Evolutionary conservation across 768 basidiomycete species (phyloP), one percentile per base, ranked within the genome.

Genomic region (Hirschioporus abietinus): DNA sequence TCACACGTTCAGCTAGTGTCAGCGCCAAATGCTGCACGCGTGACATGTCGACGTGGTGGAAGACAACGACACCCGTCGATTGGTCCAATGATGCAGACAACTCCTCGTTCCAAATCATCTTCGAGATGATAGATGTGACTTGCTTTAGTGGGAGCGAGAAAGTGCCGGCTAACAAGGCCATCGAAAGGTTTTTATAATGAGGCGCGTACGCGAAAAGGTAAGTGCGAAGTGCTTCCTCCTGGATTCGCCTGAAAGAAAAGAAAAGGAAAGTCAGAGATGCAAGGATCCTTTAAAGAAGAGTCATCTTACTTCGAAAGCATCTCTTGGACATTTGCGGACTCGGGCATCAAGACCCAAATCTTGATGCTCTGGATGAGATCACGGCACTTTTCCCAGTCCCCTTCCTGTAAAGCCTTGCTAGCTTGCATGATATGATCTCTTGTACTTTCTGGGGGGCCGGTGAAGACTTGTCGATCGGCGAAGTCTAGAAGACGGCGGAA

Each of bases 391-490:
- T 96, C 92, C 97, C 97, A 99, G 72, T 99, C 95, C 20, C 96
- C 97, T 68, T 91, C 88, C 78, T 98, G 95, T 61, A 99, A 78
- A 1, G 97, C 96, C 78, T 95, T 98, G 78, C 92, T 93, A 1
- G 97, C 97, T 77, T 99, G 96, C 93, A 99, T 97, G 77, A 99
- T 96, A 75, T 99, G 97, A 73, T 99, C 97, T 35, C 97, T 83
- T 35, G 96, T 99, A 73, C 93, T 98, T 78, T 99, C 97, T n/a
- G 95, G 95, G 1, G 96, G 95, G 1, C 96, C 97, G 25, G 95
- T 96, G 78, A 99, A 99, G 12, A 97, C 91, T 79, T 99, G 97
- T 30, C 95, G 87, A 72, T 99, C 97, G 0, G 96, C 96, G 73
- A 97, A 96, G 78, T 99, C 97, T 64, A 99, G 81, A 68, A 98